A percentile compares a stretch with the other conserved stretches of the same genome.
phyloP scores from a whole-genome alignment of 768 basidiomycete species.

The Leccinum aurantiacum region DNA sequence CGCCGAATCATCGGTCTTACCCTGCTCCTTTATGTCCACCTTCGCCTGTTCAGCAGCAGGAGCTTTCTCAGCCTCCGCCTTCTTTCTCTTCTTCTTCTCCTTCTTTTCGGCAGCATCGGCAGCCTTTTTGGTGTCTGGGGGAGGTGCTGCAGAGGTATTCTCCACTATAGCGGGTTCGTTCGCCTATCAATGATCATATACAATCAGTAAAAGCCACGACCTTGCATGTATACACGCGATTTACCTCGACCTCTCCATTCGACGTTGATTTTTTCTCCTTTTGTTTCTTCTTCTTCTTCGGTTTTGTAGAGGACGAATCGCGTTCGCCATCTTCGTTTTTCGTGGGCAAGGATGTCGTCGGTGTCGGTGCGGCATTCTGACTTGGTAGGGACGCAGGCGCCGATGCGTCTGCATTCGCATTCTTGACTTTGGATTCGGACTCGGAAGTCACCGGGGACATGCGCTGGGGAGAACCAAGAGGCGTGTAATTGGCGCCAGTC shows the following conservation, averaged over 20 bases:
- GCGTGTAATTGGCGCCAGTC: slow-evolving; percentile 72
- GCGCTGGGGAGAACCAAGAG: slow-evolving; percentile 61
- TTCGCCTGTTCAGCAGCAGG: background rate
- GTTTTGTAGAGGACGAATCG: slow-evolving; percentile 1
- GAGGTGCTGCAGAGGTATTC: background rate
- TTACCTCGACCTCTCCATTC: slow-evolving; percentile 12
- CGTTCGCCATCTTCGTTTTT: slow-evolving; percentile 3
- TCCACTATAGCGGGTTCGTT: background rate
- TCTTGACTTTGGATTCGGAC: background rate
- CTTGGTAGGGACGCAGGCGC: background rate
- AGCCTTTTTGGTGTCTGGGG: background rate
- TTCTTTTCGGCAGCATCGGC: background rate
- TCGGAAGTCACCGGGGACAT: slow-evolving; percentile 44
- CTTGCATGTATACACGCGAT: slow-evolving; percentile 3
- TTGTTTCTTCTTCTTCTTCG: slow-evolving; percentile 25
- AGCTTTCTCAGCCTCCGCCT: slow-evolving; percentile 1
- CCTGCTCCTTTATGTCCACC: background rate
- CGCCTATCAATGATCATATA: slow-evolving; percentile 3
- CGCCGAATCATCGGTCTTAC: slow-evolving; percentile 4
- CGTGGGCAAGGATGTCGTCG: background rate
- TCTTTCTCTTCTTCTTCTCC: background rate
- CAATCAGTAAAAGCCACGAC: slow-evolving; percentile 8
- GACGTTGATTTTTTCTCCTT: slow-evolving; percentile 19
- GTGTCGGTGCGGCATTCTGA: background rate
- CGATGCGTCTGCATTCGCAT: background rate